A percentile compares a stretch with the other conserved stretches of the same genome.
phyloP scores from a whole-genome alignment of 352 stramenopile genomes.

The Phytophthora vignae region DNA sequence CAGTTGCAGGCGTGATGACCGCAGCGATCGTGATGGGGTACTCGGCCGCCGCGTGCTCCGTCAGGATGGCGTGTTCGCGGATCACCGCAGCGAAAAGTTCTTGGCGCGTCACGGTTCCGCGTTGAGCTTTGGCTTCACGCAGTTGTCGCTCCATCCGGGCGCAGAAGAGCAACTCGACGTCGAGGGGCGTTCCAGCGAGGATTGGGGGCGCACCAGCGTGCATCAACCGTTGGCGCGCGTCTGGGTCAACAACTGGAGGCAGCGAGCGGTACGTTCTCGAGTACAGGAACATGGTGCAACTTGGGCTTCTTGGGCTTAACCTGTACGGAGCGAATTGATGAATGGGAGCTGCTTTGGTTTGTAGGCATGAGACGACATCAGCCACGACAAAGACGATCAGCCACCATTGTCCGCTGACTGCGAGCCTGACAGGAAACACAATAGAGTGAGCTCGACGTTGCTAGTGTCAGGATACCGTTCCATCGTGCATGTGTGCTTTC shows the following conservation, averaged over 20 bases:
- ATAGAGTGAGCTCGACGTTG: neutral
- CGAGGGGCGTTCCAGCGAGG: constrained; percentile 12
- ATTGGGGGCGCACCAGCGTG: constrained; percentile 11
- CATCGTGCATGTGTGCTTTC: constrained; percentile 4
- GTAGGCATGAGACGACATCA: neutral
- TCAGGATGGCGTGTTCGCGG: constrained; percentile 10
- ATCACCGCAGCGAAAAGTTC: constrained; percentile 16
- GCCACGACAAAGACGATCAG: neutral
- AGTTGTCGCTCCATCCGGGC: constrained; percentile 20
- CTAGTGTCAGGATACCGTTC: neutral
- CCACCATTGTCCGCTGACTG: neutral
- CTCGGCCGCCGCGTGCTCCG: constrained; percentile 13
- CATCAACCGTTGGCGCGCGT: constrained; percentile 18
- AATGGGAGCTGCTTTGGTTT: neutral
- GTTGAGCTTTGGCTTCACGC: constrained; percentile 17
- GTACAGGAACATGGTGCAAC: constrained; percentile 15
- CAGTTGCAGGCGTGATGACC: neutral
- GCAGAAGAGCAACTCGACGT: constrained; percentile 14
- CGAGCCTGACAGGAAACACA: neutral
- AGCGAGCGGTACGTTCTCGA: constrained; percentile 17
- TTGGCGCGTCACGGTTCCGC: constrained; percentile 7
- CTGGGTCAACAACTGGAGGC: constrained; percentile 3
- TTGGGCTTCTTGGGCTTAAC: constrained; percentile 1
- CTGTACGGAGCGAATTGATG: neutral
- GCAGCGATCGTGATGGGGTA: constrained; percentile 11